Conservation (phyloP, 495 filamentous ascomycete species). For the Tuber microsphaerosporum region DNA sequence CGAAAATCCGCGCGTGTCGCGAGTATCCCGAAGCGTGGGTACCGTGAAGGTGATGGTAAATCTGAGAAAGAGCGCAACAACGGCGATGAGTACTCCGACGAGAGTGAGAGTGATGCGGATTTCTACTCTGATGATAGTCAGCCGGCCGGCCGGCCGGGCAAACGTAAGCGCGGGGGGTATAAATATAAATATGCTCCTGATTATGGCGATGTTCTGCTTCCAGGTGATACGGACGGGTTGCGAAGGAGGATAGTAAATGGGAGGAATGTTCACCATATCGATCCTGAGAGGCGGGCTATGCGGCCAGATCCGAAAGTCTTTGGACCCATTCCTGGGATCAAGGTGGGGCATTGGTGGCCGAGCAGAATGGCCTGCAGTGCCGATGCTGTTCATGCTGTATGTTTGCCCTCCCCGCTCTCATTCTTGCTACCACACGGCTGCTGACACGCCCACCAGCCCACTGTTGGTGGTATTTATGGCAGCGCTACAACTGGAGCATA, state of each 20-base stretch:
- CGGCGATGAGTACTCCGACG: neutral
- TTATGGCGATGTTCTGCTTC: neutral
- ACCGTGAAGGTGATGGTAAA: neutral
- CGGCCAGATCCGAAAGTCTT: constrained; percentile 26
- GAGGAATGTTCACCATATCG: constrained; percentile 19
- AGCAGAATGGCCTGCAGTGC: constrained; percentile 30
- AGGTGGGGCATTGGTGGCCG: constrained; percentile 35
- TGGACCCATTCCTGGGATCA: constrained; percentile 29
- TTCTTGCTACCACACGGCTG: neutral
- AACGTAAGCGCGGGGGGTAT: constrained; percentile 1
- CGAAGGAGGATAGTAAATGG: constrained; percentile 19
- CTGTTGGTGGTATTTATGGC: constrained; percentile 39
- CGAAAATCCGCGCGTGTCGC: constrained; percentile 29
- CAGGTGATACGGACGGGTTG: constrained; percentile 16
- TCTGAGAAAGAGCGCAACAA: constrained; percentile 7
- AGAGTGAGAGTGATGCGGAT: constrained; percentile 6
- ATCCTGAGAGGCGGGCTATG: constrained; percentile 1
- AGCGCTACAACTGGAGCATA: constrained; percentile 22
- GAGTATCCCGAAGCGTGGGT: neutral
- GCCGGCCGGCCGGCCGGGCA: neutral
- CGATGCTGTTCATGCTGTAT: constrained; percentile 27
- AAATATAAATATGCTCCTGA: neutral
- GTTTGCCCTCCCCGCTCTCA: neutral
- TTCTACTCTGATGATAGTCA: constrained; percentile 1
- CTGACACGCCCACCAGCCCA: constrained; percentile 12